Evolutionary conservation across 768 basidiomycete genomes (phyloP).

Genomic region (Pisolithus orientalis): DNA sequence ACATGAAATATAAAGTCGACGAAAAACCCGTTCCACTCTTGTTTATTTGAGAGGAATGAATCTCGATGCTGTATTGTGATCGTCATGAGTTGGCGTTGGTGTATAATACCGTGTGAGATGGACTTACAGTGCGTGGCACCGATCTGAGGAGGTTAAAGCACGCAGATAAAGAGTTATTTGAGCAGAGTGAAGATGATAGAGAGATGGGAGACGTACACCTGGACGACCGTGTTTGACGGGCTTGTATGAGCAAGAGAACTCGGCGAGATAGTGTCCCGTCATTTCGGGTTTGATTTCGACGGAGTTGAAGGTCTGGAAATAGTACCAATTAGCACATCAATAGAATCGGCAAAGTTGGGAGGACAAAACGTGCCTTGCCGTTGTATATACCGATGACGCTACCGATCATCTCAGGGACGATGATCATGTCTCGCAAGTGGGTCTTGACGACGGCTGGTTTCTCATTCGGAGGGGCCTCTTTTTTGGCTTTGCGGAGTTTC

Average conservation of each 20-base stretch:
- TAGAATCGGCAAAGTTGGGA: not conserved
- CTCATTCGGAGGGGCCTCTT: slow-evolving; percentile 98
- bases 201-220: slow-evolving; percentile 62
- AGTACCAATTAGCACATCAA: not conserved
- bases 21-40: slow-evolving; percentile 6
- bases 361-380: slow-evolving; percentile 62
- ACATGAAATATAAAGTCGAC: slow-evolving; percentile 17
- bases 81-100: not conserved
- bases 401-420: slow-evolving; percentile 99
- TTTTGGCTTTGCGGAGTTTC: slow-evolving; percentile 99
- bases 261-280: slow-evolving; percentile 98
- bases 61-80: slow-evolving; percentile 51
- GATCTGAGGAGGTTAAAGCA: slow-evolving; percentile 40
- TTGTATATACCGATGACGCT: slow-evolving; percentile 98
- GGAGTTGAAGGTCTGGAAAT: slow-evolving; percentile 75
- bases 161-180: slow-evolving; percentile 8
- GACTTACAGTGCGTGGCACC: slow-evolving; percentile 85
- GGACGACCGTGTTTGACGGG: slow-evolving; percentile 99
- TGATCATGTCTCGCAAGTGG: slow-evolving; percentile 98
- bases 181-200: not conserved
- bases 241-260: slow-evolving; percentile 95
- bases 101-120: not conserved
- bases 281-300: slow-evolving; percentile 99
- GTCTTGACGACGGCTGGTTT: slow-evolving; percentile 99
- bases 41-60: slow-evolving; percentile 96